Conservation (phyloP, 768 basidiomycete species). For the Gautieria morchelliformis region DNA sequence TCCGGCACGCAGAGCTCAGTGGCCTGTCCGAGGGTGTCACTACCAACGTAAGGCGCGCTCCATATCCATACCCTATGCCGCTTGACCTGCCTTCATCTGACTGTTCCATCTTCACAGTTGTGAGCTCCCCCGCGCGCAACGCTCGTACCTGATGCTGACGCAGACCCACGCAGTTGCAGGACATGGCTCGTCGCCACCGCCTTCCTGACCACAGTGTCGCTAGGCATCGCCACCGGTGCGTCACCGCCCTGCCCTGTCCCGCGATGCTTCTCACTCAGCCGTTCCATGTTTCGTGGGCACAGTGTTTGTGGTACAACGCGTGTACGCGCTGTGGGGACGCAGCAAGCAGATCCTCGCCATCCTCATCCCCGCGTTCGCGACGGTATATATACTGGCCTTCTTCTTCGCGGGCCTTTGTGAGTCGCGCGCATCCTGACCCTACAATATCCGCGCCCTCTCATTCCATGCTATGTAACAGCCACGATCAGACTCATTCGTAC, state of each 20-base stretch:
- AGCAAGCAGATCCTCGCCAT: neutral
- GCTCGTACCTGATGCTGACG: neutral
- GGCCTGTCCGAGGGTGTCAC: neutral
- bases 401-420: neutral
- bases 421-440: neutral
- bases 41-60: neutral
- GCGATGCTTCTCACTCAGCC: too few relatives aligned
- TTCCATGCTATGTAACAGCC: neutral
- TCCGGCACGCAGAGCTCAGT: neutral
- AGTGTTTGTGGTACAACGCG: slow-evolving; percentile 4
- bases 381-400: neutral
- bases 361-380: neutral
- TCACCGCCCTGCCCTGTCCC: neutral
- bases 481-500: neutral
- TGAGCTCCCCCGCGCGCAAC: neutral
- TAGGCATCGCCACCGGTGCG: slow-evolving; percentile 1
- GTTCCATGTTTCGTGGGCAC: neutral
- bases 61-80: too few relatives aligned
- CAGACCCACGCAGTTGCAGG: neutral
- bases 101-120: neutral
- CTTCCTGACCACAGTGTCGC: neutral
- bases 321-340: slow-evolving; percentile 3
- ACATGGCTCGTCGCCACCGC: neutral
- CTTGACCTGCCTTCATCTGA: neutral
- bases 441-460: neutral